Evolutionary conservation across 108 stramenopile species (phyloP).

Genomic region (Nitzschia putrida): DNA sequence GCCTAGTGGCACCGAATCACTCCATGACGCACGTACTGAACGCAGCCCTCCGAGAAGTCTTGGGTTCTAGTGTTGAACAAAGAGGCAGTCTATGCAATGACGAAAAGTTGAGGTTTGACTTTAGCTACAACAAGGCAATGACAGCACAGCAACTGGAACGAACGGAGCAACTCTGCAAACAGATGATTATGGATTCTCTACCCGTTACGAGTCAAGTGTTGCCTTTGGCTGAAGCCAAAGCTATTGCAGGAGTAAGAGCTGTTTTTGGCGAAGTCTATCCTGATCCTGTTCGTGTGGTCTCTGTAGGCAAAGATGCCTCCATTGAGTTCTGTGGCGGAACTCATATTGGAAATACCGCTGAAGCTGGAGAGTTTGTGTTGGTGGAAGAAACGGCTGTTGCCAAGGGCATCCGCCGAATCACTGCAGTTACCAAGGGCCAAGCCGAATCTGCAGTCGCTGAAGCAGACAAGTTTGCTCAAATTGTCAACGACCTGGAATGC

Average conservation of each 20-base stretch:
- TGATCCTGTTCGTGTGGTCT: conserved; percentile 96
- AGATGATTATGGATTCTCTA: conserved; percentile 60
- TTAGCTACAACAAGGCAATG: conserved; percentile 89
- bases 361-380: conserved; percentile 92
- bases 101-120: conserved; percentile 98
- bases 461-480: conserved; percentile 59
- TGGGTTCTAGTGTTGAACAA: conserved; percentile 87
- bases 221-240: conserved; percentile 79
- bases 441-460: conserved; percentile 77
- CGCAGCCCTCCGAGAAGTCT: conserved; percentile 91
- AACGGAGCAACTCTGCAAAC: conserved; percentile 86
- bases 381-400: conserved; percentile 95
- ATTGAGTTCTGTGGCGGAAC: conserved; percentile 99
- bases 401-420: conserved; percentile 98
- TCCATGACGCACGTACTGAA: conserved; percentile 99
- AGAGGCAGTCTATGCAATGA: conserved; percentile 87
- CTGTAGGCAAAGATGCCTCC: conserved; percentile 86
- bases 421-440: conserved; percentile 87
- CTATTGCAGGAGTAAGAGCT: conserved; percentile 90
- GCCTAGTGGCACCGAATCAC: conserved; percentile 94
- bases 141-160: conserved; percentile 74
- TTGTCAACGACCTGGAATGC: conserved; percentile 57
- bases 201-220: conserved; percentile 71
- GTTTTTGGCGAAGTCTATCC: conserved; percentile 99
- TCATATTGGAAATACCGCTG: conserved; percentile 92